phyloP scores from a whole-genome alignment of 78 protist species.

The Paulinella micropora region DNA sequence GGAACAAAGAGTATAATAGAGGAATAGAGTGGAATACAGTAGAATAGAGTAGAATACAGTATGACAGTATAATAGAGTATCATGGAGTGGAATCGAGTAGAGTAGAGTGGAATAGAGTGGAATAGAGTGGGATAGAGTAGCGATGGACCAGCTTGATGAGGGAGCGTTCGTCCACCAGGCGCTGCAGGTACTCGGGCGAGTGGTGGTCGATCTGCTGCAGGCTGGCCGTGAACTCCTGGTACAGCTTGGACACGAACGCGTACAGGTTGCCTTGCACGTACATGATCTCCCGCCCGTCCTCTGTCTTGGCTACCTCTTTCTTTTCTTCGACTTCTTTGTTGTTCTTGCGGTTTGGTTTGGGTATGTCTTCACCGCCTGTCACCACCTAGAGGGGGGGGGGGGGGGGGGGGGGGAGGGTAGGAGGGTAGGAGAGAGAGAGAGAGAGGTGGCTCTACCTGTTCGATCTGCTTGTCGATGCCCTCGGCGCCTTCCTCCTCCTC shows the following conservation, averaged over 20 bases:
- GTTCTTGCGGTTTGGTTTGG: not conserved
- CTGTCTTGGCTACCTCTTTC: not conserved
- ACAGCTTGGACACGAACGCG: slow-evolving; percentile 51
- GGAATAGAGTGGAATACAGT: too few relatives aligned
- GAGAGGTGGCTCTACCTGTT: too few relatives aligned
- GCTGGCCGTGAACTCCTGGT: slow-evolving; percentile 51
- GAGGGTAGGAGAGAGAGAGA: too few relatives aligned
- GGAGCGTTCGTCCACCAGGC: slow-evolving; percentile 49
- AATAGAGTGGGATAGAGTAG: slow-evolving; percentile 29
- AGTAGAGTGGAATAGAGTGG: not conserved
- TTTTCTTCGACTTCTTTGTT: not conserved
- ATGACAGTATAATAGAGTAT: too few relatives aligned
- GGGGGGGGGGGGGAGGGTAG: too few relatives aligned
- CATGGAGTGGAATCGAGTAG: not conserved
- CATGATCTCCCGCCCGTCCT: not conserved
- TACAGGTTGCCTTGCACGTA: slow-evolving; percentile 19
- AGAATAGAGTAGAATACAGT: too few relatives aligned
- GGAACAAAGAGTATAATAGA: too few relatives aligned
- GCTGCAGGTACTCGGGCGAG: slow-evolving; percentile 50
- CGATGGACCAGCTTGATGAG: slow-evolving; percentile 14
- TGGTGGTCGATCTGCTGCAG: slow-evolving; percentile 62
- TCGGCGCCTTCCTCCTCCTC: not conserved
- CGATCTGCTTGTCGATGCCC: not conserved
- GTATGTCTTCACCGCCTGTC: not conserved
- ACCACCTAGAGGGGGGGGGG: not conserved